Percentiles rank a stretch among this genome's conserved stretches.
Conservation (phyloP, 176 grass and related monocot species). For the Zizania latifolia region DNA sequence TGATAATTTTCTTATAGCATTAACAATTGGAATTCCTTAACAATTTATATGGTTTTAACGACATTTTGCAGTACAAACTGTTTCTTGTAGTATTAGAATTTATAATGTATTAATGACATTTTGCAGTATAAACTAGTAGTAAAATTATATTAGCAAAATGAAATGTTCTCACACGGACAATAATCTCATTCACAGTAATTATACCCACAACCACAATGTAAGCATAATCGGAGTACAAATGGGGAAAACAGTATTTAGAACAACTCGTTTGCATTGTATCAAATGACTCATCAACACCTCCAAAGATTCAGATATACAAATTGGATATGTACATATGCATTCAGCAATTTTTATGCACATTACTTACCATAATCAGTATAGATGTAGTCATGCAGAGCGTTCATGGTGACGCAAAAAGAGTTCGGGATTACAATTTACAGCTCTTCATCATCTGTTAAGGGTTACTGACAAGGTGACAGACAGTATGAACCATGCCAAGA, state of each 20-base stretch:
- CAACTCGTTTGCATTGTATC: neutral
- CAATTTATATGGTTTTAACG: too few relatives aligned
- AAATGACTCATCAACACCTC: neutral
- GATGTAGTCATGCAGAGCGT: neutral
- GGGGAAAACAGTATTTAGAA: neutral
- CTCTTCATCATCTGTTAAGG: conserved; percentile 60
- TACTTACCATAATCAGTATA: neutral
- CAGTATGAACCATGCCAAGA: conserved; percentile 57
- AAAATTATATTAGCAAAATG: too few relatives aligned
- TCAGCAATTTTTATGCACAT: neutral
- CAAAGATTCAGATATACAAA: neutral
- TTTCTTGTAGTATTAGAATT: too few relatives aligned
- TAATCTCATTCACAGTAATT: neutral
- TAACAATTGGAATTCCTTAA: too few relatives aligned
- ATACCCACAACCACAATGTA: neutral
- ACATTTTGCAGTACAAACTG: too few relatives aligned
- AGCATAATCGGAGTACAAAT: neutral
- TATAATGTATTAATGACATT: too few relatives aligned
- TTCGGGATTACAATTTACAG: neutral
- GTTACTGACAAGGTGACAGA: conserved; percentile 63
- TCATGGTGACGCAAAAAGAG: neutral
- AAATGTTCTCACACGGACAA: neutral
- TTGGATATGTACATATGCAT: conserved; percentile 10
- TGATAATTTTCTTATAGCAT: too few relatives aligned
- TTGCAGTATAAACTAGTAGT: too few relatives aligned